These are phyloP conservation scores for Lipomyces sp. DNA, from an alignment of 805 yeast species.

Conservation along the genomic window DNA sequence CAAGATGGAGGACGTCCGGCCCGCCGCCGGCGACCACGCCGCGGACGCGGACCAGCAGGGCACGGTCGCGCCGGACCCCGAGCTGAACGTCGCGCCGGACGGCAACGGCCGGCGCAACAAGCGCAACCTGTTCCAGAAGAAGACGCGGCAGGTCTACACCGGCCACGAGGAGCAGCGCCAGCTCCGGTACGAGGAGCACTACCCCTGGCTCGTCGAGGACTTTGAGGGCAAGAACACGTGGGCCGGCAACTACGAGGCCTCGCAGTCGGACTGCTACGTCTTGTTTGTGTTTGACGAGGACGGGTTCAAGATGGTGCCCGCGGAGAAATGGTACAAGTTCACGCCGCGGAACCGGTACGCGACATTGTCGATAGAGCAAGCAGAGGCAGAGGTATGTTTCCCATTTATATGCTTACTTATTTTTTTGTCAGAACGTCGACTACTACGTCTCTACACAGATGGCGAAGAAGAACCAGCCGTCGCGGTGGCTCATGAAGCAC, in stretches of 20 bases:
- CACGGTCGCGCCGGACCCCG: conserved; percentile 26
- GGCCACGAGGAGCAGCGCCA: conserved; percentile 80
- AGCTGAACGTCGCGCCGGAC: conserved; percentile 17
- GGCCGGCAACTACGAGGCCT: conserved; percentile 95
- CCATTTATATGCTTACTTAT: no score
- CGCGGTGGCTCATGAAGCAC: conserved; percentile 95
- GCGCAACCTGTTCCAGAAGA: conserved; percentile 59
- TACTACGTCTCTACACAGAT: no score
- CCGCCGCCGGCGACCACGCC: conserved; percentile 24
- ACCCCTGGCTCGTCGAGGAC: conserved; percentile 98
- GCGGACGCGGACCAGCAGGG: conserved; percentile 36
- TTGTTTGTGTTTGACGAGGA: conserved; percentile 78
- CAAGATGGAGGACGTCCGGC: conserved; percentile 25
- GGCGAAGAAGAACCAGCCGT: conserved; percentile 73
- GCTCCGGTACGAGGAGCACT: conserved; percentile 89
- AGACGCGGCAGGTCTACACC: conserved; percentile 77
- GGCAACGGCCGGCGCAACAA: conserved; percentile 17
- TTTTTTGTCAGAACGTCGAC: no score
- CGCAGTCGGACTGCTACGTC: conserved; percentile 80
- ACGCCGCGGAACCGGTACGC: conserved; percentile 92
- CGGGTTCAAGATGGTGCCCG: conserved; percentile 91
- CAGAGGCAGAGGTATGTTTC: conserved; percentile 58
- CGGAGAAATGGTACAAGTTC: conserved; percentile 89
- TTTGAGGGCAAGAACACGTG: conserved; percentile 90
- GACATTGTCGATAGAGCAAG: conserved; percentile 91